Conservation (phyloP, 179 eudicot species). For the Camellia oleifera region DNA sequence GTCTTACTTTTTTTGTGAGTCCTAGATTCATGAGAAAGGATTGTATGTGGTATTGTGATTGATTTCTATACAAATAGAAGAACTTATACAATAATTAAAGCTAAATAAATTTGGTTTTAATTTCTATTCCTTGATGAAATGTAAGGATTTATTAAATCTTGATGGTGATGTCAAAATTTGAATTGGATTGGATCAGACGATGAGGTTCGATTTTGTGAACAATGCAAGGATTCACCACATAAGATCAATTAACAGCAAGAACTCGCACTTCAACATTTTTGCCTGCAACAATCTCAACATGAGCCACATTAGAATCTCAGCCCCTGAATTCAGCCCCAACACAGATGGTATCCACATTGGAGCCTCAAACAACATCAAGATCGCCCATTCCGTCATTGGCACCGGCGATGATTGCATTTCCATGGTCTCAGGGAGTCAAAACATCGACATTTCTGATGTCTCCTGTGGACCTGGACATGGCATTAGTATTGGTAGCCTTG, state of each 20-base stretch:
- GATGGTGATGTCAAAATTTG: neutral
- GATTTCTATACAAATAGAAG: too few relatives aligned
- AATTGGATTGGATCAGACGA: constrained; percentile 29
- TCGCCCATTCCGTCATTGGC: constrained; percentile 28
- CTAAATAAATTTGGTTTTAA: too few relatives aligned
- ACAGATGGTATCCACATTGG: constrained; percentile 79
- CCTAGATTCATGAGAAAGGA: too few relatives aligned
- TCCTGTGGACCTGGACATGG: constrained; percentile 86
- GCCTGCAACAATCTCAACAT: constrained; percentile 42
- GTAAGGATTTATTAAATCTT: neutral
- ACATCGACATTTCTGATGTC: constrained; percentile 32
- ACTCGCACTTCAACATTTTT: constrained; percentile 49
- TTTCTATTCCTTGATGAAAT: too few relatives aligned
- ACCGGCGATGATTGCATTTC: constrained; percentile 85
- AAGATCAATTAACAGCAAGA: constrained; percentile 50
- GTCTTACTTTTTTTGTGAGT: too few relatives aligned
- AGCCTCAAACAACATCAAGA: constrained; percentile 23
- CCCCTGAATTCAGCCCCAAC: constrained; percentile 60
- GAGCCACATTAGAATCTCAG: constrained; percentile 26
- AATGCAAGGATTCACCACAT: constrained; percentile 43
- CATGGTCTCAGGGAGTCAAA: constrained; percentile 36
- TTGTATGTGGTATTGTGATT: too few relatives aligned
- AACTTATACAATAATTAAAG: too few relatives aligned
- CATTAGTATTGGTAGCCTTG: constrained; percentile 74
- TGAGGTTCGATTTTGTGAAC: constrained; percentile 51